phyloP scores from a whole-genome alignment of 257 asterid genomes.

The Solanum rostratum region DNA sequence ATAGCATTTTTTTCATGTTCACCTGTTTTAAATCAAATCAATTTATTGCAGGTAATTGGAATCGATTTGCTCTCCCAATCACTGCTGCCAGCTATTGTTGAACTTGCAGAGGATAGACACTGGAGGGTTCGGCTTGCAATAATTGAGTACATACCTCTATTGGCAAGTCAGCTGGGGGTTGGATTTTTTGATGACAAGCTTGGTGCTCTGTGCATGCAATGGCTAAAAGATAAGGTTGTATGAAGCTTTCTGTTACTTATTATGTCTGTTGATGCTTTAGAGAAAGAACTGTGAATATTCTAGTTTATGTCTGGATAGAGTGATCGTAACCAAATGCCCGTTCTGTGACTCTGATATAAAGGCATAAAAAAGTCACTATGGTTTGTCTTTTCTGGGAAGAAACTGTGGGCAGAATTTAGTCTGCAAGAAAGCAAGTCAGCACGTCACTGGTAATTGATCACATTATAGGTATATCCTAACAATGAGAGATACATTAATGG shows the following conservation, averaged over 20 bases:
- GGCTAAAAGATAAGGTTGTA: slow-evolving; percentile 64
- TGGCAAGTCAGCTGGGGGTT: slow-evolving; percentile 58
- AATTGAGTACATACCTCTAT: slow-evolving; percentile 47
- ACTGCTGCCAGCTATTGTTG: slow-evolving; percentile 59
- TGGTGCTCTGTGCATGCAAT: slow-evolving; percentile 73
- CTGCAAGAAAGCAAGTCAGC: background rate
- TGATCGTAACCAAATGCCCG: background rate
- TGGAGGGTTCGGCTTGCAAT: slow-evolving; percentile 73
- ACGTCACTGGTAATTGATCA: background rate
- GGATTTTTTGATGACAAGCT: slow-evolving; percentile 68
- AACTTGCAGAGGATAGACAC: slow-evolving; percentile 68
- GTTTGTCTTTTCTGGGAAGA: background rate
- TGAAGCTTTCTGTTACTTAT: background rate
- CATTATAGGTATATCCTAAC: background rate
- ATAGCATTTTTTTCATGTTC: background rate
- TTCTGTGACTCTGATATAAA: background rate
- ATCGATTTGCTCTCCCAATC: slow-evolving; percentile 68
- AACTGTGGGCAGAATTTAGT: background rate
- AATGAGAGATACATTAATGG: background rate
- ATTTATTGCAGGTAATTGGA: slow-evolving; percentile 49
- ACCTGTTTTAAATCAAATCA: background rate
- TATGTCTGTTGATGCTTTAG: background rate
- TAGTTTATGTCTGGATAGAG: background rate
- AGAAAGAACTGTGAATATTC: background rate
- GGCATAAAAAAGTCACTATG: background rate